Evolutionary conservation across 2,329 filamentous ascomycete species (phyloP).

Genomic region (Parastagonospora avenae): DNA sequence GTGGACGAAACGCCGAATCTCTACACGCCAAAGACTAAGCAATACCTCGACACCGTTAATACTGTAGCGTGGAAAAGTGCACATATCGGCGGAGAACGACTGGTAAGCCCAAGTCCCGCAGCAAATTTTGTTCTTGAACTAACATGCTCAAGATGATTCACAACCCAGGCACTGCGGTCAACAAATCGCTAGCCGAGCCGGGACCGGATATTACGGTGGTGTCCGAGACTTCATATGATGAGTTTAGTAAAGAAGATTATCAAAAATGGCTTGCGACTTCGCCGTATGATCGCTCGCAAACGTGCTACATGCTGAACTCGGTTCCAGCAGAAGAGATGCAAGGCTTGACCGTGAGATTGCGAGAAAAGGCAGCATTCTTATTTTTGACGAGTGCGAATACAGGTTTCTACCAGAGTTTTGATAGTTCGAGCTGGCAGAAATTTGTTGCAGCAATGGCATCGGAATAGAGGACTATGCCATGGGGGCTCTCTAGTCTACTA

Average conservation of each 20-base stretch:
- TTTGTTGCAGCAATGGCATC: slow-evolving; percentile 27
- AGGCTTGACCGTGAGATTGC: slow-evolving; percentile 14
- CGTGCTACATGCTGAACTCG: slow-evolving; percentile 36
- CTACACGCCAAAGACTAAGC: slow-evolving; percentile 17
- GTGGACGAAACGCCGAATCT: slow-evolving; percentile 56
- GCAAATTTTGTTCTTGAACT: not conserved
- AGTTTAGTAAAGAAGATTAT: slow-evolving; percentile 23
- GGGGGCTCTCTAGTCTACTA: too few relatives aligned
- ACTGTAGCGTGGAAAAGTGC: slow-evolving; percentile 9
- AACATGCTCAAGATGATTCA: slow-evolving; percentile 28
- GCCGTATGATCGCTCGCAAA: slow-evolving; percentile 21
- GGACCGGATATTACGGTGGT: slow-evolving; percentile 35
- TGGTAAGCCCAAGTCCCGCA: slow-evolving; percentile 11
- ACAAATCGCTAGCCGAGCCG: slow-evolving; percentile 20
- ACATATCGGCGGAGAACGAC: slow-evolving; percentile 9
- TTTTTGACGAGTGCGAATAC: slow-evolving; percentile 31
- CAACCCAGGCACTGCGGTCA: slow-evolving; percentile 36
- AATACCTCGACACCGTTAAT: slow-evolving; percentile 28
- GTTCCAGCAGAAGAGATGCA: slow-evolving; percentile 22
- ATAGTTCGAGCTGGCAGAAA: slow-evolving; percentile 18
- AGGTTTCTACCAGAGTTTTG: slow-evolving; percentile 31
- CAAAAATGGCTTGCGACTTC: slow-evolving; percentile 33
- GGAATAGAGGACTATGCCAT: not conserved
- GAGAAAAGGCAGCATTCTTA: slow-evolving; percentile 24
- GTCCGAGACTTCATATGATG: slow-evolving; percentile 26